These are phyloP conservation scores for Didymella pomorum DNA, from an alignment of 2,329 filamentous ascomycete genomes.

Conservation along the genomic window DNA sequence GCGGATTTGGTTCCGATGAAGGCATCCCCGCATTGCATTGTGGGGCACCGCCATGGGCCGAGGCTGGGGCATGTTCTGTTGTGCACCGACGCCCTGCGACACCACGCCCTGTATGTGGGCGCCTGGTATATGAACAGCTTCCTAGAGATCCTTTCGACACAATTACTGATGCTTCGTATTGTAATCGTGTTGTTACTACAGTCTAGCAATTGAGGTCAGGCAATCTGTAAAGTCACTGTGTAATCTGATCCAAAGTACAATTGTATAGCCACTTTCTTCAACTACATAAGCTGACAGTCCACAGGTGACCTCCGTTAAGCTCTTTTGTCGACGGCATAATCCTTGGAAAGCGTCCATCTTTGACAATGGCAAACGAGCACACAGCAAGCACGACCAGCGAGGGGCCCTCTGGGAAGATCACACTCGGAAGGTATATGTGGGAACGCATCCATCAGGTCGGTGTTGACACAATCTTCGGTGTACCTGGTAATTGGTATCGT, in stretches of 20 bases:
- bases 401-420: slow-evolving; percentile 41
- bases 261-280: neutral
- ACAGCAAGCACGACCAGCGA: slow-evolving; percentile 10
- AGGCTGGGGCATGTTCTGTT: slow-evolving; percentile 2
- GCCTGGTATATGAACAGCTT: neutral
- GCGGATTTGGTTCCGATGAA: slow-evolving; percentile 3
- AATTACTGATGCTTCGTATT: neutral
- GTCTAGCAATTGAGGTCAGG: neutral
- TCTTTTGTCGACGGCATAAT: neutral
- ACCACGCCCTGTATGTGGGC: slow-evolving; percentile 6
- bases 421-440: slow-evolving; percentile 55
- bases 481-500: slow-evolving; percentile 42
- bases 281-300: neutral
- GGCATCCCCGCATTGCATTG: slow-evolving; percentile 4
- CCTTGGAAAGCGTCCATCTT: neutral
- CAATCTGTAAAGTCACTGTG: neutral
- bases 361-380: neutral
- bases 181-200: neutral
- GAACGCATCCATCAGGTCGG: slow-evolving; percentile 53
- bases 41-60: slow-evolving; percentile 1
- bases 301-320: neutral
- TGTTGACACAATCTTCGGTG: slow-evolving; percentile 53
- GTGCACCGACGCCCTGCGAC: slow-evolving; percentile 11
- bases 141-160: too few relatives aligned
- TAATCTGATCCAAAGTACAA: neutral